Evolutionary conservation across 2,329 filamentous ascomycete species (phyloP).

Genomic region (Pseudovirgaria hyperparasitica): DNA sequence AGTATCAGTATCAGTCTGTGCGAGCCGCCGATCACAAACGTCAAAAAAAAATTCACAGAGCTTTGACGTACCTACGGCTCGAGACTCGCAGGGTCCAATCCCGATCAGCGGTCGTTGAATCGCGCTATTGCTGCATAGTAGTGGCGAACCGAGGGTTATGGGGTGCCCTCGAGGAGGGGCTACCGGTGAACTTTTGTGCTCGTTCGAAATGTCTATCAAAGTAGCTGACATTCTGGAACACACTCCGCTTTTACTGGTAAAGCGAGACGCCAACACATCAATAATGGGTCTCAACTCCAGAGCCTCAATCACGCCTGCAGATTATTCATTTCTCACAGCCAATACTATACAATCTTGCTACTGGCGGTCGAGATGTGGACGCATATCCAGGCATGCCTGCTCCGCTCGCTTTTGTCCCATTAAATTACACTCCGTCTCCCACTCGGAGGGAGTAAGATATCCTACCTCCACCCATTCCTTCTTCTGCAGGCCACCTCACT

Average conservation of each 20-base stretch:
- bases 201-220: constrained; percentile 15
- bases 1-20: constrained; percentile 17
- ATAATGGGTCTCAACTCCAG: constrained; percentile 33
- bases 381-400: constrained; percentile 24
- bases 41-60: constrained; percentile 17
- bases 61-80: constrained; percentile 15
- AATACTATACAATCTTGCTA: constrained; percentile 40
- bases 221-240: constrained; percentile 27
- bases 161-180: constrained; percentile 16
- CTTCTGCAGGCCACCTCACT: constrained; percentile 23
- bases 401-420: constrained; percentile 24
- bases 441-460: constrained; percentile 19
- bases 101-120: constrained; percentile 19
- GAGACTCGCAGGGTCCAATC: constrained; percentile 14
- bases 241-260: constrained; percentile 58
- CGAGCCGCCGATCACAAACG: constrained; percentile 19
- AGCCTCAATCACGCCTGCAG: constrained; percentile 30
- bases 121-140: constrained; percentile 23
- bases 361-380: constrained; percentile 28
- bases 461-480: constrained; percentile 13
- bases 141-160: constrained; percentile 22
- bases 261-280: constrained; percentile 86
- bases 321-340: constrained; percentile 23
- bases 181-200: constrained; percentile 26
- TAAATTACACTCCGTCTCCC: constrained; percentile 29